Evolutionary conservation across 2,329 filamentous ascomycete genomes (phyloP).

Genomic region (Mycocentrospora acerina): DNA sequence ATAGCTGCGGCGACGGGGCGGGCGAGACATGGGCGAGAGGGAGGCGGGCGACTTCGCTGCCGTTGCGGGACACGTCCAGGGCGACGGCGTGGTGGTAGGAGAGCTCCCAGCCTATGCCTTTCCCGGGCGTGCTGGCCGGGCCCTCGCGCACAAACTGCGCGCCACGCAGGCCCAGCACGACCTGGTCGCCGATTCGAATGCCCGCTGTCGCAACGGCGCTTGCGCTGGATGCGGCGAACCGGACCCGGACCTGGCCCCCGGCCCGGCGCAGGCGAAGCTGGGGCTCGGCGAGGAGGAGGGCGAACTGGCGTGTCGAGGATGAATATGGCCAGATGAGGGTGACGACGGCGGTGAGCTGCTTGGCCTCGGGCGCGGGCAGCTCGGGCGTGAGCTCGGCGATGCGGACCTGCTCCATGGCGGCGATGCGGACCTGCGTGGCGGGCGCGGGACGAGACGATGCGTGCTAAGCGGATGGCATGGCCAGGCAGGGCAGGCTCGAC

Average conservation of each 20-base stretch:
- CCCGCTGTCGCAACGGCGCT: slow-evolving; percentile 66
- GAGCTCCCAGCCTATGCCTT: slow-evolving; percentile 59
- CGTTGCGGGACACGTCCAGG: slow-evolving; percentile 47
- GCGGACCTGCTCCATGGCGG: slow-evolving; percentile 29
- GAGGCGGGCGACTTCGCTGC: slow-evolving; percentile 53
- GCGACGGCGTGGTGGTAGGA: slow-evolving; percentile 46
- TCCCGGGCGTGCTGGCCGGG: slow-evolving; percentile 58
- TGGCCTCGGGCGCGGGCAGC: slow-evolving; percentile 30
- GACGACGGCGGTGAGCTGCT: slow-evolving; percentile 66
- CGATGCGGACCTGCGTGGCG: no score
- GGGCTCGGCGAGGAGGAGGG: slow-evolving; percentile 79
- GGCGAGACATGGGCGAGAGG: slow-evolving; percentile 51
- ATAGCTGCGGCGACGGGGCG: slow-evolving; percentile 27
- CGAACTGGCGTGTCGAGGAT: slow-evolving; percentile 69
- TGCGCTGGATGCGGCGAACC: slow-evolving; percentile 71
- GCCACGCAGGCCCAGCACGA: slow-evolving; percentile 69
- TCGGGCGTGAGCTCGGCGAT: slow-evolving; percentile 38
- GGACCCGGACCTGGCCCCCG: slow-evolving; percentile 78
- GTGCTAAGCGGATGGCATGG: no score
- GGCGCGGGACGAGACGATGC: no score
- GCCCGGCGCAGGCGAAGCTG: slow-evolving; percentile 77
- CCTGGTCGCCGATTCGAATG: slow-evolving; percentile 75
- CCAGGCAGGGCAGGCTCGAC: no score
- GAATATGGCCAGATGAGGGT: slow-evolving; percentile 93
- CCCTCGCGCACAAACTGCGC: slow-evolving; percentile 63